phyloP scores from a whole-genome alignment of 768 basidiomycete genomes.

The Hortiboletus flavorubellus region DNA sequence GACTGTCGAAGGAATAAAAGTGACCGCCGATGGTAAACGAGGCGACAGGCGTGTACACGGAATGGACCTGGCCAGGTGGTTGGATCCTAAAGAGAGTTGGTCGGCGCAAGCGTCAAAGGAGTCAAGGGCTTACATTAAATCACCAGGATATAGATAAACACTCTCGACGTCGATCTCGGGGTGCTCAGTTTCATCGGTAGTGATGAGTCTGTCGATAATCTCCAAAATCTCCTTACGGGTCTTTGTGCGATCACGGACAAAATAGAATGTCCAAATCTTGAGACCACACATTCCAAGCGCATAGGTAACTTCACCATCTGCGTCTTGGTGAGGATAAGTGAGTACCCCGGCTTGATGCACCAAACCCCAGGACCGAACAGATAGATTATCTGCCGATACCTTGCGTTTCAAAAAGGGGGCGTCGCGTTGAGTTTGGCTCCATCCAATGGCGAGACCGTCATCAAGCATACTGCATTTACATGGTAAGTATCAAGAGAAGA shows the following conservation, averaged over 20 bases:
- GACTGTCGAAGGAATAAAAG: background rate
- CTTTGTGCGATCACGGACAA: background rate
- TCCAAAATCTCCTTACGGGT: background rate
- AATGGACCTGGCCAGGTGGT: background rate
- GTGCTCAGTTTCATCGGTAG: too few relatives aligned
- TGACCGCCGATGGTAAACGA: background rate
- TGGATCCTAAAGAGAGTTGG: background rate
- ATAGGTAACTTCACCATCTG: background rate
- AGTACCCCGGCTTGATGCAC: background rate
- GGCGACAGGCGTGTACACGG: background rate
- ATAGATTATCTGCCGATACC: background rate
- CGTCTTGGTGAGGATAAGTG: constrained; percentile 1
- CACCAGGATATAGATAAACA: background rate
- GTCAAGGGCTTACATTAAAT: background rate
- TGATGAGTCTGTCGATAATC: background rate
- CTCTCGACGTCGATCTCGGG: background rate
- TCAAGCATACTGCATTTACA: background rate
- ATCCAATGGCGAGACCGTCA: constrained; percentile 1
- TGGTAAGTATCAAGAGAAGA: background rate
- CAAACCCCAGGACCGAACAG: background rate
- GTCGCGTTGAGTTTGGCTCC: constrained; percentile 1
- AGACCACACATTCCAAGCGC: background rate
- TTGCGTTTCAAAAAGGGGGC: background rate
- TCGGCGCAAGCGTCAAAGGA: background rate
- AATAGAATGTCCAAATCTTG: constrained; percentile 9